phyloP scores from a whole-genome alignment of 768 basidiomycete genomes.

The Ramaria sp. region DNA sequence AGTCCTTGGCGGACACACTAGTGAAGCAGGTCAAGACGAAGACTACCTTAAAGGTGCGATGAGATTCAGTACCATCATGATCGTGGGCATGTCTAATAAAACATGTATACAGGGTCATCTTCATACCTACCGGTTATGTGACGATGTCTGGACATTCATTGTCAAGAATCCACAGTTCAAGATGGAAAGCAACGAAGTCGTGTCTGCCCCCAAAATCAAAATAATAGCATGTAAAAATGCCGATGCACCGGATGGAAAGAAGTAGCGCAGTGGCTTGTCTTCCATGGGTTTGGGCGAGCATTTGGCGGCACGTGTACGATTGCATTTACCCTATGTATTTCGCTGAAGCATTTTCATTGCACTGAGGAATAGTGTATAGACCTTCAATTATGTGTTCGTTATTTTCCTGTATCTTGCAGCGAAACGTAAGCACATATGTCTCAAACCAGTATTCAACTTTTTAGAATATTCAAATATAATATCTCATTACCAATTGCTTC shows the following conservation, averaged over 20 bases:
- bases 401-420: background rate
- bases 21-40: slow-evolving; percentile 92
- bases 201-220: slow-evolving; percentile 73
- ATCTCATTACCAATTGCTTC: too few species aligned
- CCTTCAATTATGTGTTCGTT: background rate
- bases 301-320: background rate
- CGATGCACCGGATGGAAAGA: slow-evolving; percentile 79
- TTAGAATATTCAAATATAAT: too few species aligned
- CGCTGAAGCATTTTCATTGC: background rate
- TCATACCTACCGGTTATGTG: slow-evolving; percentile 84
- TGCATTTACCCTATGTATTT: background rate
- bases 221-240: slow-evolving; percentile 98
- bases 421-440: background rate
- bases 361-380: background rate
- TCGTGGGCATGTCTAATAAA: background rate
- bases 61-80: background rate
- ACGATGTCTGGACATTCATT: slow-evolving; percentile 99
- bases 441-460: background rate
- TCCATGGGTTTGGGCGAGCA: background rate
- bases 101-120: slow-evolving; percentile 58
- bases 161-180: slow-evolving; percentile 90
- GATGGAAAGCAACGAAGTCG: slow-evolving; percentile 84
- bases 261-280: slow-evolving; percentile 25
- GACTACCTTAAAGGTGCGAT: slow-evolving; percentile 76
- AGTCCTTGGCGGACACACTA: slow-evolving; percentile 86